Evolutionary conservation across 1,284 basidiomycete genomes (phyloP), one percentile per base, ranked within the genome.

Genomic region (Microbotryum intermedium): DNA sequence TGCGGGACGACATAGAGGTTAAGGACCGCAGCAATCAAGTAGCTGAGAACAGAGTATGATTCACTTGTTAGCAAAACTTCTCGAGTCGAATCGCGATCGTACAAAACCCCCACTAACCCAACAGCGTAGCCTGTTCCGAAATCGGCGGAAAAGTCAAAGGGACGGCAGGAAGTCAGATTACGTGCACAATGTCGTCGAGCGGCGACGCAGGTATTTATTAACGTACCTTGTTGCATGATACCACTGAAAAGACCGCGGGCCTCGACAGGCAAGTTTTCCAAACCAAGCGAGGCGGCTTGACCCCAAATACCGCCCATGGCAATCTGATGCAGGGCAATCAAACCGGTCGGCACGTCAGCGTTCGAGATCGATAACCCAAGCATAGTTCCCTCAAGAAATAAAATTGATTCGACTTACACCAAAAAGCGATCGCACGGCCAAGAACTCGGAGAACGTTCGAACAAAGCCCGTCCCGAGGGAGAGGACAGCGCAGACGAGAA

Each of bases 221-320:
- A 86, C 85, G 66, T 90, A 90, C 87, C 88, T 73, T 91, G 83
- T 68, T 92, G 90, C 4, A 91, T 73, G 58, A 97, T 77, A 44
- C 94, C 94, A 20, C 84, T 87, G 20, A 84, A 86, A 4, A 97
- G 76, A 44, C 94, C 94, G 73, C 94, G 86, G 3, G 84, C 81
- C 64, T 88, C 86, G 29, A 87, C 83, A 0, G 93, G 92, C 26
- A 97, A 81, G 74, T 90, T 92, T 74, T 97, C 94, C 16, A 97
- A 82, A 0, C 87, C 86, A 0, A 86, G 89, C 0, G 72, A 59
- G 18, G 68, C 71, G 0, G 74, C 73, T 58, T 72, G 70, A 23
- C 77, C 75, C 76, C 77, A 78, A 43, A 78, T 77, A 6, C 77
- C 77, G 20, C 77, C 90, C 91, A 95, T 95, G 7, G 84, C 85